phyloP scores from a whole-genome alignment of 345 rosid genomes.

The Excoecaria cochinchinensis region DNA sequence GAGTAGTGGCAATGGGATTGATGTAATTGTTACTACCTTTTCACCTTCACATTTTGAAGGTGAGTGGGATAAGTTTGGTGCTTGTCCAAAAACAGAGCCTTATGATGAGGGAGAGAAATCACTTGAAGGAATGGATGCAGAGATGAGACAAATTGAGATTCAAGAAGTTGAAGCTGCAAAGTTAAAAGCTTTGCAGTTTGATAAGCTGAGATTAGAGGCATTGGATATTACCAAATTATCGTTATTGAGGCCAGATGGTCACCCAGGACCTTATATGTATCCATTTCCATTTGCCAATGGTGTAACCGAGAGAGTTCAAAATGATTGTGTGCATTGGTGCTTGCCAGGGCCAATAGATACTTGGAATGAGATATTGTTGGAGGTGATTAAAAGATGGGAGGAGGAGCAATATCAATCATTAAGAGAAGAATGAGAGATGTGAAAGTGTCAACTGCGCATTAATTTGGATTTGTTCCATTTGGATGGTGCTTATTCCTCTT shows the following conservation, averaged over 20 bases:
- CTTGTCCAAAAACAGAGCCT: conserved; percentile 82
- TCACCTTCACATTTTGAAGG: conserved; percentile 96
- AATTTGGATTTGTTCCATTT: background rate
- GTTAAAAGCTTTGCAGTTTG: conserved; percentile 20
- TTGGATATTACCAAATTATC: conserved; percentile 74
- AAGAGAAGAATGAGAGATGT: conserved; percentile 22
- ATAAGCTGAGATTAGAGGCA: conserved; percentile 51
- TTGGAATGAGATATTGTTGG: conserved; percentile 80
- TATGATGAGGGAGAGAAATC: conserved; percentile 55
- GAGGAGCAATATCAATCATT: conserved; percentile 23
- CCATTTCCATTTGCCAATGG: conserved; percentile 78
- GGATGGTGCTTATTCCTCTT: conserved; percentile 5
- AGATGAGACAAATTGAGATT: conserved; percentile 61
- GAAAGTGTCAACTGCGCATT: background rate
- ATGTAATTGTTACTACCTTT: conserved; percentile 64
- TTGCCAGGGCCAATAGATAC: conserved; percentile 92
- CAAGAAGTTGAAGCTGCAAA: conserved; percentile 60
- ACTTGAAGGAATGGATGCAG: conserved; percentile 76
- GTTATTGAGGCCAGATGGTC: conserved; percentile 77
- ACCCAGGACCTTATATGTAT: conserved; percentile 89
- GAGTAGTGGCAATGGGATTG: conserved; percentile 22
- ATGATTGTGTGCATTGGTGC: conserved; percentile 98
- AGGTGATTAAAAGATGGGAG: conserved; percentile 60
- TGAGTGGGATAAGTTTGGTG: conserved; percentile 88
- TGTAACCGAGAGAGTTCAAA: conserved; percentile 64